These are phyloP conservation scores for Westerdykella sp. DNA, from an alignment of 2,329 filamentous ascomycete species.

Conservation along the genomic window DNA sequence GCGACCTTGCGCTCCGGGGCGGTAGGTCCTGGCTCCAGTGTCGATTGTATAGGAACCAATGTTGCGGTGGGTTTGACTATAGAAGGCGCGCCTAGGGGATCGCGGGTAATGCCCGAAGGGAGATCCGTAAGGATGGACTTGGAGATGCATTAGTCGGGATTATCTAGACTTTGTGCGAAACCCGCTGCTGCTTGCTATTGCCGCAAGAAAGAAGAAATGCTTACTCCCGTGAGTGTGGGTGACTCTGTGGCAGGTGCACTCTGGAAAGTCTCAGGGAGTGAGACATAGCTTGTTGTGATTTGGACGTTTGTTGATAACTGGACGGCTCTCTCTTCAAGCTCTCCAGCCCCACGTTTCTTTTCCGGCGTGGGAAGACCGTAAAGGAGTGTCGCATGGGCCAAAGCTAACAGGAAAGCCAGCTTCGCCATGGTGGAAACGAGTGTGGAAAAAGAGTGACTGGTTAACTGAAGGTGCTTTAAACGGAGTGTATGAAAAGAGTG, in stretches of 20 bases:
- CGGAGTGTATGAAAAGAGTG: slow-evolving; percentile 12
- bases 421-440: slow-evolving; percentile 19
- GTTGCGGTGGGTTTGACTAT: slow-evolving; percentile 15
- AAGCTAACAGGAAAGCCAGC: slow-evolving; percentile 20
- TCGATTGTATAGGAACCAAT: slow-evolving; percentile 23
- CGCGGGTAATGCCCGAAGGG: slow-evolving; percentile 23
- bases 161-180: background rate
- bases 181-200: too few species aligned
- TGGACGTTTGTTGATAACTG: slow-evolving; percentile 14
- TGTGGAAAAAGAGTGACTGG: slow-evolving; percentile 8
- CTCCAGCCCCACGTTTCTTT: slow-evolving; percentile 6
- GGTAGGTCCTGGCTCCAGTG: slow-evolving; percentile 25
- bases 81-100: slow-evolving; percentile 19
- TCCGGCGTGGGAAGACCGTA: slow-evolving; percentile 18
- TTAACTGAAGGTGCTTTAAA: slow-evolving; percentile 8
- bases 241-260: slow-evolving; percentile 19
- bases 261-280: slow-evolving; percentile 22
- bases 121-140: slow-evolving; percentile 28
- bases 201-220: slow-evolving; percentile 1
- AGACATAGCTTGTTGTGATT: slow-evolving; percentile 29
- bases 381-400: slow-evolving; percentile 18
- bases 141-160: slow-evolving; percentile 4
- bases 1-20: slow-evolving; percentile 10
- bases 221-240: slow-evolving; percentile 25
- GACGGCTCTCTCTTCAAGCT: slow-evolving; percentile 18